Base-by-base conservation (phyloP, 495 filamentous ascomycete species). In the Xanthoparmelia taractica region DNA sequence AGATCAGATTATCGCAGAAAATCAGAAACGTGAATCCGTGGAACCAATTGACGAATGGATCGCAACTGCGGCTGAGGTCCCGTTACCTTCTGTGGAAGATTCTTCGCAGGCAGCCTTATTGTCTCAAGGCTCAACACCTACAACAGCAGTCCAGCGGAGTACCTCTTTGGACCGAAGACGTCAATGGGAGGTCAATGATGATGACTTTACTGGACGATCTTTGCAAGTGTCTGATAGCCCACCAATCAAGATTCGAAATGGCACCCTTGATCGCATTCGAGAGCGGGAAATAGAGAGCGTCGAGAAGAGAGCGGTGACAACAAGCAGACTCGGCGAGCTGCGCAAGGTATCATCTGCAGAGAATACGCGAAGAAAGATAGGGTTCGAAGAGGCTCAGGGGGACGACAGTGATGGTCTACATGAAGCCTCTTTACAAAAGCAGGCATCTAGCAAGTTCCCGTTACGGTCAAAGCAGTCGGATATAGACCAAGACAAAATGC, bases 151-250 rank as follows among this genome's bases (percentile, higher is more conserved):
- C 36, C 68, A 66, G 2, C 62, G 65, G n/a, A 64, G 72, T 29
- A 65, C 70, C 17, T 80, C 81, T 27, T 73, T 79, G 4, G 74
- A 82, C 43, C 75, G 78, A 64, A 76, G 76, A 64, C 77, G 73
- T 27, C 78, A 81, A 33, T 85, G 81, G 82, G 77, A 87, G 48
- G 68, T 79, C 23, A 80, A 82, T 54, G 75, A 80, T 8, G 64
- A 68, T 20, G 86, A 89, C 43, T 86, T 90, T 63, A 87, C 85
- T n/a, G 81, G 78, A 33, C 77, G 76, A 27, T 84, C 85, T 54
- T 62, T 87, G 37, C 81, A 87, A 57, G 67, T 85, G 11, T 88
- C 86, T 5, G 72, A 77, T 17, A 88, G 84, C 45, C 85, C 86
- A 40, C 81, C 80, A 20, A 73, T 84, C 23, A 70, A 63, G 29